These are phyloP conservation scores for thale cress (Arabidopsis thaliana) DNA, from an alignment of 345 rosid genomes.

Conservation along the genomic window DNA sequence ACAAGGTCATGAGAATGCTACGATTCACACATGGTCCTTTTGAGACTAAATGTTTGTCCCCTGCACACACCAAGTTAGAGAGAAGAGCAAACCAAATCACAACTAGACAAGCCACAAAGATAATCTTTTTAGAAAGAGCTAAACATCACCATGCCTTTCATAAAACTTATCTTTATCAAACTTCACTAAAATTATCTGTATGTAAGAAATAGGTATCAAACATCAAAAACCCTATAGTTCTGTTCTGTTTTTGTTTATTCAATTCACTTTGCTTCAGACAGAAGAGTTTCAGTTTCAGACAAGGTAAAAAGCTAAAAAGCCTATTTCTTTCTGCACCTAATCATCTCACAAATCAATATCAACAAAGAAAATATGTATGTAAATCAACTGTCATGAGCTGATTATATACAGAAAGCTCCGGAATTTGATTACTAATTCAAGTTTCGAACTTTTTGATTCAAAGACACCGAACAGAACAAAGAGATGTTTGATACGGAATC, in stretches of 20 bases:
- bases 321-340: background rate
- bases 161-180: background rate
- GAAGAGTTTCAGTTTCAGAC: conserved; percentile 12
- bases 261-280: conserved; percentile 1
- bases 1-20: conserved; percentile 57
- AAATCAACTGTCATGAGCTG: background rate
- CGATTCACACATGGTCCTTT: conserved; percentile 61
- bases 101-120: conserved; percentile 19
- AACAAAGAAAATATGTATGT: background rate
- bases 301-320: background rate
- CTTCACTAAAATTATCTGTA: background rate
- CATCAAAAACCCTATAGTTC: background rate
- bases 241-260: background rate
- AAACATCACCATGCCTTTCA: background rate
- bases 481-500: conserved; percentile 1
- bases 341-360: background rate
- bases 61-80: conserved; percentile 44
- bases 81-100: conserved; percentile 16
- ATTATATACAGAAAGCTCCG: background rate
- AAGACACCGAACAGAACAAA: background rate
- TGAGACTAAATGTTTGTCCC: conserved; percentile 55
- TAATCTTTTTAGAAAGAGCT: background rate
- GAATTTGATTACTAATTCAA: background rate
- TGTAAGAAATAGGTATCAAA: background rate
- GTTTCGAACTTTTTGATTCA: conserved; percentile 23